Percentiles rank a stretch among this genome's conserved stretches.
These are phyloP conservation scores for Aspergillus clavatus DNA, from an alignment of 2,329 filamentous ascomycete species.

Conservation along the genomic window DNA sequence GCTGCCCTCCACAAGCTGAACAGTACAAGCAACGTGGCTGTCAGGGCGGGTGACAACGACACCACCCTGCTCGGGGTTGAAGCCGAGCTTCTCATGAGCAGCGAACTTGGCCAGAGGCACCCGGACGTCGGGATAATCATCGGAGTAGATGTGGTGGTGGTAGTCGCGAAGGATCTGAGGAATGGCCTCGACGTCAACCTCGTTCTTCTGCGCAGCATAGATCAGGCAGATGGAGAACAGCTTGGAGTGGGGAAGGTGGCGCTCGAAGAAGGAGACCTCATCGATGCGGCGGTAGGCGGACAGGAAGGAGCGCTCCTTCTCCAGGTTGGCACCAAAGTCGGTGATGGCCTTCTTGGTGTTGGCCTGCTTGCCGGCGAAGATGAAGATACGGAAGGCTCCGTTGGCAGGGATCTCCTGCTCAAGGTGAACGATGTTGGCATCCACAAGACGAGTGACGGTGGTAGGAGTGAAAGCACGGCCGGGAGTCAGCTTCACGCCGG, in stretches of 20 bases:
- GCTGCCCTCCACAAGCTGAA: conserved; percentile 66
- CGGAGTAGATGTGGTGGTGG: conserved; percentile 76
- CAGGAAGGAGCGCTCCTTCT: conserved; percentile 67
- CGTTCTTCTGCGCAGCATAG: conserved; percentile 61
- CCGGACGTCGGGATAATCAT: conserved; percentile 69
- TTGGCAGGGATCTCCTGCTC: conserved; percentile 88
- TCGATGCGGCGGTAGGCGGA: conserved; percentile 58
- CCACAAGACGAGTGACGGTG: conserved; percentile 78
- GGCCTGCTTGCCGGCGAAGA: conserved; percentile 70
- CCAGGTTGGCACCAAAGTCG: conserved; percentile 64
- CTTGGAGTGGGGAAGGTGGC: conserved; percentile 74
- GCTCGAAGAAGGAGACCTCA: conserved; percentile 68
- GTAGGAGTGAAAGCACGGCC: conserved; percentile 73
- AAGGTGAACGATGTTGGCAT: conserved; percentile 83
- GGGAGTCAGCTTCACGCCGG: conserved; percentile 61
- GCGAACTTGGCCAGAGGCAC: conserved; percentile 66
- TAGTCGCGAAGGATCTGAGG: conserved; percentile 70
- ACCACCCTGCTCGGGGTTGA: conserved; percentile 67
- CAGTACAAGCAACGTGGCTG: conserved; percentile 76
- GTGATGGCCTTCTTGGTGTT: conserved; percentile 59
- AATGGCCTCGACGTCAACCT: conserved; percentile 70
- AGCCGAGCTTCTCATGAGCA: conserved; percentile 81
- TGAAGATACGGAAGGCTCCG: conserved; percentile 78
- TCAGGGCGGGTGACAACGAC: conserved; percentile 82
- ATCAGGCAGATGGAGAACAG: conserved; percentile 78